Evolutionary conservation across 2,329 filamentous ascomycete species (phyloP), one percentile per base, ranked within the genome.

Genomic region (Emergomyces africanus): DNA sequence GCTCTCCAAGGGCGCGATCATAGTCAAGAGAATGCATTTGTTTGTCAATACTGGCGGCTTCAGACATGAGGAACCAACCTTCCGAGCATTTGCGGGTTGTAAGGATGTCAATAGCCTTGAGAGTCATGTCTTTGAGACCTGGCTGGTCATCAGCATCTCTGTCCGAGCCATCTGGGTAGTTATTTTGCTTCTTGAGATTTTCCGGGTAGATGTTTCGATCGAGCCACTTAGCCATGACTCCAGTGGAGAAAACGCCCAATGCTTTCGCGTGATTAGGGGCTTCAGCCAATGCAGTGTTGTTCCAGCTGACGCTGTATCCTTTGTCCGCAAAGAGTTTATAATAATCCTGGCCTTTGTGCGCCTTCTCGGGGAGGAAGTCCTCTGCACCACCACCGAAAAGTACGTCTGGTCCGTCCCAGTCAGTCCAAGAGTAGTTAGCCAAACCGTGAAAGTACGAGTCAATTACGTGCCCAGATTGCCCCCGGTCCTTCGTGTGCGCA

Each of bases 21-120:
- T 94, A 94, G 75, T 94, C 89, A 23, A 94, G 81, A 1, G 78
- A 72, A 75, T 95, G 89, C 89, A 95, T 94, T 79, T 89, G 86
- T 79, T 95, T 95, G 75, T 94, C 89, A 65, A 95, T 88, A 1
- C 84, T 89, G 18, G 89, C 89, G 30, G 86, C 89, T 72, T 95
- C 89, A 14, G 85, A 84, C 89, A 95, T 94, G 68, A 95, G 79
- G 79, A 94, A 90, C 81, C 87, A 95, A 5, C 89, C 89, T 61
- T 88, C 81, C 60, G 86, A 80, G 39, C 81, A 80, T 33, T 84
- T 83, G 60, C 83, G 77, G 44, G 78, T 78, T 71, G 86, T 75
- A n/a, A 94, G 81, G 57, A 92, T 83, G 61, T 92, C 88, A 55
- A 94, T 81, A 28, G 89, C 89, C 77, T 95, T 95, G 66, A 91